These are phyloP conservation scores for Zymoseptoria ardabiliae DNA, from an alignment of 2,329 filamentous ascomycete species.

Conservation along the genomic window DNA sequence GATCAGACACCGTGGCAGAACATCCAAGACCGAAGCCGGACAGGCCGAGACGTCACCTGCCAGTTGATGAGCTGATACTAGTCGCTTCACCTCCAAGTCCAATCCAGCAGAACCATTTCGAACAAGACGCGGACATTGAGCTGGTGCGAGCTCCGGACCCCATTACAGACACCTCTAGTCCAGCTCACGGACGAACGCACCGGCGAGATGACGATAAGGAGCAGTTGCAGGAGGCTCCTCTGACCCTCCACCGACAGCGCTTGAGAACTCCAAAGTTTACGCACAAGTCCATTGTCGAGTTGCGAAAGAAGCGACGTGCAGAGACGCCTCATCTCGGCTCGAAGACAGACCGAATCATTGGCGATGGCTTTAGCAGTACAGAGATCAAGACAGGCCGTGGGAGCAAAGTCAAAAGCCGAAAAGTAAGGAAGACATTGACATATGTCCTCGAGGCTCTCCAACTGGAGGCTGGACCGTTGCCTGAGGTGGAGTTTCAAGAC, in stretches of 20 bases:
- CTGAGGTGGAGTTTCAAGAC: slow-evolving; percentile 19
- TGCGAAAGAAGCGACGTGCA: slow-evolving; percentile 9
- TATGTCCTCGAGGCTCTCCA: slow-evolving; percentile 13
- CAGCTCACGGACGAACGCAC: neutral
- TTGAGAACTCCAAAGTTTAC: slow-evolving; percentile 14
- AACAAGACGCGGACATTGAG: slow-evolving; percentile 1
- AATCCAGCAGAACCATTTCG: neutral
- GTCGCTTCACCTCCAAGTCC: slow-evolving; percentile 3
- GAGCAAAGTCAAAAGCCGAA: neutral
- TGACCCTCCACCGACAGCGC: slow-evolving; percentile 19
- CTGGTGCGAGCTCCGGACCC: slow-evolving; percentile 12
- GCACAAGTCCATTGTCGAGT: slow-evolving; percentile 13
- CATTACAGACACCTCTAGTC: slow-evolving; percentile 8
- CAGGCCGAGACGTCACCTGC: slow-evolving; percentile 2
- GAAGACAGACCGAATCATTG: slow-evolving; percentile 1
- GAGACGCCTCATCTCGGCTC: slow-evolving; percentile 5
- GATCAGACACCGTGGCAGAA: neutral
- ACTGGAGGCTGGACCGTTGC: slow-evolving; percentile 19
- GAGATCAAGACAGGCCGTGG: slow-evolving; percentile 11
- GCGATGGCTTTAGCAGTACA: slow-evolving; percentile 19
- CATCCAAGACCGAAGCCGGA: neutral
- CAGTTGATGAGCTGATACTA: slow-evolving; percentile 19
- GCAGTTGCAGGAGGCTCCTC: slow-evolving; percentile 1
- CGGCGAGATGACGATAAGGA: slow-evolving; percentile 1
- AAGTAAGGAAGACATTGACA: slow-evolving; percentile 1